Conservation (phyloP, 225 moss, liverwort and hornwort species). For the Polytrichum commune region DNA sequence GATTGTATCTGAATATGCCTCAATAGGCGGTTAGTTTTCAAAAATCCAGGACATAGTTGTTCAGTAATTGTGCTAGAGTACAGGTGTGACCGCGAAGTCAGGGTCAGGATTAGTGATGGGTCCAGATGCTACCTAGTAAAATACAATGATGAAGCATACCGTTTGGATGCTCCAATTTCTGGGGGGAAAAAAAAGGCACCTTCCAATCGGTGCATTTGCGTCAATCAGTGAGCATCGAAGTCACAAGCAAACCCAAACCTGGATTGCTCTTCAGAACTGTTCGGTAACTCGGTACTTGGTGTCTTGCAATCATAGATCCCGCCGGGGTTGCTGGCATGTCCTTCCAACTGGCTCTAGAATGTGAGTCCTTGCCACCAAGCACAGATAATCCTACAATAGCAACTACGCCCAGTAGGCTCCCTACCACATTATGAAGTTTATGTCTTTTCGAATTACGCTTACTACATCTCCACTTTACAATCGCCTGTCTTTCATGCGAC, state of each 20-base stretch:
- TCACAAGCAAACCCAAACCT: constrained; percentile 53
- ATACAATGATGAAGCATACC: not conserved
- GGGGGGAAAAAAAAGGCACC: too few relatives aligned
- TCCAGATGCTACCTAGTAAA: not conserved
- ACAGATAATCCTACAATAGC: constrained; percentile 29
- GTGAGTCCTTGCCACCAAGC: constrained; percentile 13
- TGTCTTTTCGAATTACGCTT: constrained; percentile 8
- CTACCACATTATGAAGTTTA: constrained; percentile 26
- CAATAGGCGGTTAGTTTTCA: not conserved
- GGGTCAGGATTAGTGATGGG: not conserved
- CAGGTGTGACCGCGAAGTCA: not conserved
- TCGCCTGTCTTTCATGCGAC: constrained; percentile 14
- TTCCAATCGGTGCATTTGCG: too few relatives aligned
- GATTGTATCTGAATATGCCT: too few relatives aligned
- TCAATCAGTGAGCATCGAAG: not conserved
- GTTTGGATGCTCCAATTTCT: too few relatives aligned
- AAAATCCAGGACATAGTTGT: not conserved
- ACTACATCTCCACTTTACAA: constrained; percentile 5
- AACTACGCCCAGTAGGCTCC: constrained; percentile 30
- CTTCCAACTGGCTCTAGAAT: constrained; percentile 18
- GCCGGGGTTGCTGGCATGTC: constrained; percentile 20
- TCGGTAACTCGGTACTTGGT: constrained; percentile 38
- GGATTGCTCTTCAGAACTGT: constrained; percentile 47
- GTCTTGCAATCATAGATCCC: constrained; percentile 56
- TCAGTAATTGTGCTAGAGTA: not conserved